Conservation (phyloP, 2,329 filamentous ascomycete species). For the Geosmithia flava region DNA sequence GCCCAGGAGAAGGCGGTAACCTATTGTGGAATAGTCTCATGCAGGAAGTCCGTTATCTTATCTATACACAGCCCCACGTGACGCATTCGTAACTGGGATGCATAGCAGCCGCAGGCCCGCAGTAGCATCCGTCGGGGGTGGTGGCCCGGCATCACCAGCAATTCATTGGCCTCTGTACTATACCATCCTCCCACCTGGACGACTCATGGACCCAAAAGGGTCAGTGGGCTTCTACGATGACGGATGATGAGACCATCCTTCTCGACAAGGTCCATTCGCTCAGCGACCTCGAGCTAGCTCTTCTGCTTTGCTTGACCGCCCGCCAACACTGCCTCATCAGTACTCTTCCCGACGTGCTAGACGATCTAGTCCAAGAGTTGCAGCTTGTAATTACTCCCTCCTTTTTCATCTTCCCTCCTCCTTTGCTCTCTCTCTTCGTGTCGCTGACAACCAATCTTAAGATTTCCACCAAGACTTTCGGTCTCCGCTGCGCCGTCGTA, state of each 20-base stretch:
- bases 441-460: constrained; percentile 14
- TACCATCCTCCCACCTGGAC: background rate
- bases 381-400: constrained; percentile 38
- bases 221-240: constrained; percentile 33
- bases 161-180: constrained; percentile 1
- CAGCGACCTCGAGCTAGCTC: constrained; percentile 78
- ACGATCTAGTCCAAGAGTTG: constrained; percentile 63
- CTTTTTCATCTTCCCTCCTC: background rate
- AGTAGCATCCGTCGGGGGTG: background rate
- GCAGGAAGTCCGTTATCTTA: constrained; percentile 10
- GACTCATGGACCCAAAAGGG: constrained; percentile 2
- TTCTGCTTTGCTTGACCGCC: constrained; percentile 68
- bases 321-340: constrained; percentile 84
- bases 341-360: constrained; percentile 47
- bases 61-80: constrained; percentile 14
- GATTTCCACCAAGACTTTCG: constrained; percentile 61
- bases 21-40: constrained; percentile 9
- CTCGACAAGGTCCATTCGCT: constrained; percentile 62
- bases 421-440: background rate
- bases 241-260: constrained; percentile 37
- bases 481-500: constrained; percentile 55
- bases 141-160: background rate
- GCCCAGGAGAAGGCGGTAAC: constrained; percentile 1
- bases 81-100: constrained; percentile 7
- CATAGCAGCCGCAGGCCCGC: background rate